A percentile compares a stretch with the other conserved stretches of the same genome.
Conservation (phyloP, 2,329 filamentous ascomycete genomes). For the Fusarium gaditjirri region DNA sequence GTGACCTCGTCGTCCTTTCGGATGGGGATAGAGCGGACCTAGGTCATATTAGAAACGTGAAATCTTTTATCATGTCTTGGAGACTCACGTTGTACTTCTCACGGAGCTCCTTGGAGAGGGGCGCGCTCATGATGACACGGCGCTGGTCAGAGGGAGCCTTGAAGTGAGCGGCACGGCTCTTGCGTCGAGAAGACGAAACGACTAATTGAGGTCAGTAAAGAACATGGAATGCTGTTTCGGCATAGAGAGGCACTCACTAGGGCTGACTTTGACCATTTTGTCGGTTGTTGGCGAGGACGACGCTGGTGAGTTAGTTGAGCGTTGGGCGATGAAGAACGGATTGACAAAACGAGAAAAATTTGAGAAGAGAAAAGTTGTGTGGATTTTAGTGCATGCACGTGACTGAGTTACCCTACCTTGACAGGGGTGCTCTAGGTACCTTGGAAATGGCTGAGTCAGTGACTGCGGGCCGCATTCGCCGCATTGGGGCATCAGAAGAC, state of each 20-base stretch:
- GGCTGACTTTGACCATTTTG: constrained; percentile 79
- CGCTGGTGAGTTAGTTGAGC: constrained; percentile 43
- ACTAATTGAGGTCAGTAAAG: constrained; percentile 52
- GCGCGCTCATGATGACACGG: constrained; percentile 96
- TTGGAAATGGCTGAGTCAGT: neutral
- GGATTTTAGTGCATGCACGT: constrained; percentile 48
- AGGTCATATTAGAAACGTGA: constrained; percentile 3
- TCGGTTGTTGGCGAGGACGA: constrained; percentile 46
- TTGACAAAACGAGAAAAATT: constrained; percentile 31
- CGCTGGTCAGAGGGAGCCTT: constrained; percentile 92
- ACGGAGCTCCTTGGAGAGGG: constrained; percentile 94
- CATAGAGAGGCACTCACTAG: constrained; percentile 55
- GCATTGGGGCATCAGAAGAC: neutral
- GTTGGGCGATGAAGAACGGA: constrained; percentile 45
- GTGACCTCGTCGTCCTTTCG: constrained; percentile 97
- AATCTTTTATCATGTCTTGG: neutral
- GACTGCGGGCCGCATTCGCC: constrained; percentile 11
- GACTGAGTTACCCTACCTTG: constrained; percentile 35
- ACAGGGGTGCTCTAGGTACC: neutral
- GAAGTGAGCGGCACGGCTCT: constrained; percentile 99
- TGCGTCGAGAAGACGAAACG: constrained; percentile 85
- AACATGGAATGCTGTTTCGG: neutral
- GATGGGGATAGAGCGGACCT: constrained; percentile 96
- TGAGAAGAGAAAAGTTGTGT: constrained; percentile 26
- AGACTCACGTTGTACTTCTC: constrained; percentile 95